Evolutionary conservation across 177 flowering plant species (phyloP), one percentile per base, ranked within the genome.

Genomic region (Telopea speciosissima): DNA sequence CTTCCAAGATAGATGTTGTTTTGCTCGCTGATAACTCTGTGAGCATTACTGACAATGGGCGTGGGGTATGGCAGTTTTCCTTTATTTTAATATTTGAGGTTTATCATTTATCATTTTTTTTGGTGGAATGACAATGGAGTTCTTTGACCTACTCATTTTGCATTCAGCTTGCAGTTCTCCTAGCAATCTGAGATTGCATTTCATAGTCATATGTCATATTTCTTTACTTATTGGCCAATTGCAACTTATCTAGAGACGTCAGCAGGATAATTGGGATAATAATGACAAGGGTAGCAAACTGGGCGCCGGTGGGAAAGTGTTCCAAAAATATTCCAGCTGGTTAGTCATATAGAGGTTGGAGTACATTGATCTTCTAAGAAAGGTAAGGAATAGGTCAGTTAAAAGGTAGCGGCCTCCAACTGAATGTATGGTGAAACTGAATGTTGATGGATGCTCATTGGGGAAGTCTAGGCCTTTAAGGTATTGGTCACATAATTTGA

Each of bases 11-110:
- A 49, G 85, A 87, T 72, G 97, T 93, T 75, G 80, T 84, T 74
- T 78, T 96, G 58, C 83, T 65, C 84, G 82, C 87, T 26, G 97
- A 96, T 75, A 84, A 83, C 78, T 90, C 98, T 69, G 99, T 96
- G 75, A 80, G 98, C 89, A 83, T 96, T 73, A 83, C 86, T 71
- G 99, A 96, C 78, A 87, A 96, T 84, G 99, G 98, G 10, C 91
- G 99, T 74, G 99, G 99, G 91, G 99, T 96, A 88, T 74, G 88
- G 0, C 2, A 25, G 62, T 54, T 72, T 63, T 69, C 70, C 61
- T 24, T 66, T 74, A 33, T 9, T 63, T 8, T 24, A 8, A 42
- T 19, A 62, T 31, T 22, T 60, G 52, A 25, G 59, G 22, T 17
- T 25, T 66, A 40, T 22, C 33, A 42, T 61, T 64, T 31, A 19